Evolutionary conservation across 2,329 filamentous ascomycete species (phyloP).

Genomic region (Scedosporium aurantiacum): DNA sequence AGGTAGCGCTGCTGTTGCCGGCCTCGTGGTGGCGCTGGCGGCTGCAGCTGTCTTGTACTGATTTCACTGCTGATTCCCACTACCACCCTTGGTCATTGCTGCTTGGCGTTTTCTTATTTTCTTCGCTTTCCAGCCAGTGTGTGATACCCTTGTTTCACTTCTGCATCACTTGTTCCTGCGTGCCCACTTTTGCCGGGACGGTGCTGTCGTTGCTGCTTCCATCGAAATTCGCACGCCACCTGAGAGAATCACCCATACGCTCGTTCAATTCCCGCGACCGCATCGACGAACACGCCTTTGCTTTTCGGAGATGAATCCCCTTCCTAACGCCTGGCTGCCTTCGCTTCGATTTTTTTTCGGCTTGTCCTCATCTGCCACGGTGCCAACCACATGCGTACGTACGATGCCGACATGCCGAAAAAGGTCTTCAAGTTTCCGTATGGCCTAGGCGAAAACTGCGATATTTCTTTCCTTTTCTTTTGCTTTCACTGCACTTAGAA

Average conservation of each 20-base stretch:
- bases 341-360: not conserved
- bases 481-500: not conserved
- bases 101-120: not conserved
- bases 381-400: not conserved
- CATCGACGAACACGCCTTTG: not conserved
- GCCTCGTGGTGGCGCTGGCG: slow-evolving; percentile 44
- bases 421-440: not conserved
- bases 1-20: slow-evolving; percentile 38
- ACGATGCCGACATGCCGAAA: not conserved
- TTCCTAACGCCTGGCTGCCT: not conserved
- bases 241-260: not conserved
- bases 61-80: slow-evolving; percentile 3
- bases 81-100: not conserved
- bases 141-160: not conserved
- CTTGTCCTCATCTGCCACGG: not conserved
- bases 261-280: not conserved
- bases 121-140: not conserved
- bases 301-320: too few species aligned
- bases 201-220: not conserved
- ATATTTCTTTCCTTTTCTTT: slow-evolving; percentile 1
- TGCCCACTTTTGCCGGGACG: not conserved
- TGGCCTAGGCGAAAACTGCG: not conserved
- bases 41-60: slow-evolving; percentile 40
- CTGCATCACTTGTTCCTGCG: not conserved
- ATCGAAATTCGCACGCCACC: not conserved